Percentiles rank a stretch among this genome's conserved stretches.
Conservation (phyloP, 495 filamentous ascomycete genomes). For the Lophium mytilinum region DNA sequence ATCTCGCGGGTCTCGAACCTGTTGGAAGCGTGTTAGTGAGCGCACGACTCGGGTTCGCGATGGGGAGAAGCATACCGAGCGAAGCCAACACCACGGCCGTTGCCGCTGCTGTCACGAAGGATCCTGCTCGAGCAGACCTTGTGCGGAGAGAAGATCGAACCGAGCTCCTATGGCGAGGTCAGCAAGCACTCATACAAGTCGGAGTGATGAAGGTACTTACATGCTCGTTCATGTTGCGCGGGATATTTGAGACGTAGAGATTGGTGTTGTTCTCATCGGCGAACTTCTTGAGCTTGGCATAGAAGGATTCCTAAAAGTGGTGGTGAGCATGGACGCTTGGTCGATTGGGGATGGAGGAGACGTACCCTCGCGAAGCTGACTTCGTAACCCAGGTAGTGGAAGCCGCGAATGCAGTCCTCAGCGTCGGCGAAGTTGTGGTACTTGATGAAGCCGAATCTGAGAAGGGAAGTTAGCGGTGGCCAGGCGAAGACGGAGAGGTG, state of each 20-base stretch:
- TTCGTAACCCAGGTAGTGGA: slow-evolving; percentile 88
- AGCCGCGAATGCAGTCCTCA: slow-evolving; percentile 92
- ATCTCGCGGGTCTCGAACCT: slow-evolving; percentile 83
- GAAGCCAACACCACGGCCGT: slow-evolving; percentile 95
- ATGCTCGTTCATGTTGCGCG: slow-evolving; percentile 78
- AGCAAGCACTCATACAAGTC: too few relatives aligned
- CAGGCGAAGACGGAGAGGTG: neutral
- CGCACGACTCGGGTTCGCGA: neutral
- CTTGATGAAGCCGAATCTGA: slow-evolving; percentile 91
- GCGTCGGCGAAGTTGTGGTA: slow-evolving; percentile 81
- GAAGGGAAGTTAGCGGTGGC: slow-evolving; percentile 21
- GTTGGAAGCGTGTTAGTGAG: neutral
- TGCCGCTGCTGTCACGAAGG: slow-evolving; percentile 76
- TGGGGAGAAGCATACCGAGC: slow-evolving; percentile 58
- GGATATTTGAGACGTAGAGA: slow-evolving; percentile 93
- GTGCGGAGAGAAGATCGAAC: slow-evolving; percentile 73
- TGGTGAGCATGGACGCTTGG: neutral
- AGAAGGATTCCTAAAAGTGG: slow-evolving; percentile 73
- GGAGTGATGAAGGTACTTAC: slow-evolving; percentile 40
- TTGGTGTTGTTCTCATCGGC: slow-evolving; percentile 83
- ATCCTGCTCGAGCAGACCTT: slow-evolving; percentile 86
- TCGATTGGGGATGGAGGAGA: neutral
- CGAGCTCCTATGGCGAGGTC: slow-evolving; percentile 48
- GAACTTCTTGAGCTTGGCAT: slow-evolving; percentile 86
- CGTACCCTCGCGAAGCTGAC: slow-evolving; percentile 85